Conservation (phyloP, 805 yeast genomes). For the Kodamaea sagamina region DNA sequence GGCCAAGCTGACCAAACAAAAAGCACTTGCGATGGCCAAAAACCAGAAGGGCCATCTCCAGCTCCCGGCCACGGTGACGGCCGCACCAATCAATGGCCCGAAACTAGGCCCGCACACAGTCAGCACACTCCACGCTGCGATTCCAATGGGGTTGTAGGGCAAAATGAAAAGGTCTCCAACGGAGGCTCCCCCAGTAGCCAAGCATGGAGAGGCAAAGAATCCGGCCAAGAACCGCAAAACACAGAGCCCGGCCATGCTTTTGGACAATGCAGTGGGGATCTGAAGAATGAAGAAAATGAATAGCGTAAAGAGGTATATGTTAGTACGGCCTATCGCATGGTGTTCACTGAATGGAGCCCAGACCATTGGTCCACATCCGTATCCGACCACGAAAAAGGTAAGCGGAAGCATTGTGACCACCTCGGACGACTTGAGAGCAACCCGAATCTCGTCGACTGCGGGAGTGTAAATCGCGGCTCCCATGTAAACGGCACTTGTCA, state of each 20-base stretch:
- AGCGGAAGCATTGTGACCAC: slow-evolving; percentile 53
- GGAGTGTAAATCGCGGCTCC: slow-evolving; percentile 60
- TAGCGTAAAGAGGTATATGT: slow-evolving; percentile 48
- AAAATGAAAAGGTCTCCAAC: slow-evolving; percentile 49
- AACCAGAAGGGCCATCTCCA: slow-evolving; percentile 63
- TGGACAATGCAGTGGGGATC: slow-evolving; percentile 54
- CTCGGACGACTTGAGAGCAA: slow-evolving; percentile 46
- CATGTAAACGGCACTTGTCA: slow-evolving; percentile 54
- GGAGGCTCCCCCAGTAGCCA: slow-evolving; percentile 59
- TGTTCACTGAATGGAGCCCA: slow-evolving; percentile 62
- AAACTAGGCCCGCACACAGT: slow-evolving; percentile 55
- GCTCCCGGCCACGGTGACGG: slow-evolving; percentile 41
- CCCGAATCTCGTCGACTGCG: slow-evolving; percentile 44
- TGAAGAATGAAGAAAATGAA: slow-evolving; percentile 52
- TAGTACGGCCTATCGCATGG: slow-evolving; percentile 53
- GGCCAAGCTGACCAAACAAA: slow-evolving; percentile 33
- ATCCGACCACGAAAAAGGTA: slow-evolving; percentile 57
- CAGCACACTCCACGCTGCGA: slow-evolving; percentile 55
- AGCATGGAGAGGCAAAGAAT: slow-evolving; percentile 51
- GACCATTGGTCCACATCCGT: slow-evolving; percentile 61
- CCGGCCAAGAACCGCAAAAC: slow-evolving; percentile 58
- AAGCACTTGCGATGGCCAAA: slow-evolving; percentile 42
- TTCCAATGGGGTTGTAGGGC: slow-evolving; percentile 46
- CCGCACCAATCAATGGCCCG: slow-evolving; percentile 60
- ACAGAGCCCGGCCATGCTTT: slow-evolving; percentile 52